Evolutionary conservation across 1,284 basidiomycete genomes (phyloP), one percentile per base, ranked within the genome.

Genomic region (Tilletia setariae): DNA sequence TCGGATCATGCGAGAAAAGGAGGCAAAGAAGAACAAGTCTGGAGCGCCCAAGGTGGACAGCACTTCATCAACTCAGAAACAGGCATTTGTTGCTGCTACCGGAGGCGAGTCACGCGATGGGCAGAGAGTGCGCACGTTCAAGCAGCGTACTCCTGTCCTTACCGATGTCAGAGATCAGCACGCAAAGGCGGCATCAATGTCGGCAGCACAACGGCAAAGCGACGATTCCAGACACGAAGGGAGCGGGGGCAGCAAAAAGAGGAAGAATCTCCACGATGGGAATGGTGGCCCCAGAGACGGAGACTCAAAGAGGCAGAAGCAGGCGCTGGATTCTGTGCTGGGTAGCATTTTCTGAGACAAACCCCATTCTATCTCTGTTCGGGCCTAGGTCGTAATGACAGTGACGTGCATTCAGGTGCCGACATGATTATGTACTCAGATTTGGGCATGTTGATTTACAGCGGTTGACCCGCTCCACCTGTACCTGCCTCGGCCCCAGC

Each of bases 1-100:
- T 0, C 88, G 91, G n/a, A 89, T 95, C 25, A 85, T 94, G 76
- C 89, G 91, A 73, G 94, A 95, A 83, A 90, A 94, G 62, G 88
- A 88, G 42, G 89, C 90, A 11, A 40, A 40, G 35, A 40, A 40
- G 35, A 40, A 4, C 35, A 40, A 40, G 35, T 40, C 35, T 11
- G 35, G 6, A 40, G 35, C 35, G 11, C 11, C 35, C 35, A 40
- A 40, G 35, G 35, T 11, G 69, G 44, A 70, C 73, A 64, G 64
- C 71, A 0, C 69, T 62, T 23, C 30, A 63, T 28, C 61, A 16
- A 25, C 30, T 15, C 21, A 40, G 61, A 2, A 25, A 46, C 15
- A 42, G 30, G 30, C 25, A 49, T 19, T 40, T 40, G 35, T 40
- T 40, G 11, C 35, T 11, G 35, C 47, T 15, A 49, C n/a, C 8